Base-by-base conservation (phyloP, 768 basidiomycete genomes). In the Phanerochaete sordida region DNA sequence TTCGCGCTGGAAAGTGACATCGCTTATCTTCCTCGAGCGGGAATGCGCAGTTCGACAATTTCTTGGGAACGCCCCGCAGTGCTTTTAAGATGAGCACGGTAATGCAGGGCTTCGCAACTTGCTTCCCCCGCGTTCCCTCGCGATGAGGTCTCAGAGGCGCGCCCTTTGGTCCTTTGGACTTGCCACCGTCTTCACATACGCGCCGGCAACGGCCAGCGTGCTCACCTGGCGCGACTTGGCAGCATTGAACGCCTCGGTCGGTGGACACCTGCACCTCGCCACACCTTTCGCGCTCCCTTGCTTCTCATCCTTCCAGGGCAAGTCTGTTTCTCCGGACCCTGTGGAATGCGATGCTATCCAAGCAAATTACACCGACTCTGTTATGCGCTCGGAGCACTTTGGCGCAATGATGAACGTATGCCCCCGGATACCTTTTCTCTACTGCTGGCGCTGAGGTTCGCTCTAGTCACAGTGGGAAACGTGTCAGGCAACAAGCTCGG, bases 401-500 rank as follows among this genome's bases (percentile, higher is more conserved):
- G 69, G 70, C 21, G 67, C 68, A 15, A 72, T 67, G 52, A 74
- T 75, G 73, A 59, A 67, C 44, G 72, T 72, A 52, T 46, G 68
- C 57, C 12, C 0, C 6, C 3, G 13, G 7, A 35, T 13, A 35
- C 13, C 7, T 35, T 35, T 35, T 35, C 33, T 19, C 13, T 60
- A 13, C 6, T 13, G 33, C 33, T 6, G 45, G 19, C 30, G 37
- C 49, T 37, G 3, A 37, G 26, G 39, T 37, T 2, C 12, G 21
- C 21, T 35, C 16, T 30, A 77, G 73, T 66, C 77, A 0, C 80
- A 85, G 62, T 84, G 80, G 81, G 84, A 84, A 61, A 81, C 80
- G 1, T 86, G 85, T 66, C 82, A 84, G 68, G 58, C 15, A 19
- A 74, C 73, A 0, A 70, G 73, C 7, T 72, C 77, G 16, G 75